Percentiles rank a stretch among this genome's conserved stretches.
These are phyloP conservation scores for Trametes punicea DNA, from an alignment of 768 basidiomycete genomes.

Conservation along the genomic window DNA sequence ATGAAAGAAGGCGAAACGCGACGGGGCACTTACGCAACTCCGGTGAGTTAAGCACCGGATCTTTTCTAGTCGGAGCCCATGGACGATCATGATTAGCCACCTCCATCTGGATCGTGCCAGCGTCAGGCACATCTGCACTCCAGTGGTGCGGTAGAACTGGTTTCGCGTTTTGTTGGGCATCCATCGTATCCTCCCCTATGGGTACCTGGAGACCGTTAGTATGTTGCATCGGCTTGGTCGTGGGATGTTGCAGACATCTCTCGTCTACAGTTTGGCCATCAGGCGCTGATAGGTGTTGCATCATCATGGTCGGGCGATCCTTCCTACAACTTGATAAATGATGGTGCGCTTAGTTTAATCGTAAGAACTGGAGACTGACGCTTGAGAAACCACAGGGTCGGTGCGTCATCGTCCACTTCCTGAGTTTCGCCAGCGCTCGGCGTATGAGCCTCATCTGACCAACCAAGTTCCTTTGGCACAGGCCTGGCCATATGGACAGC, in stretches of 20 bases:
- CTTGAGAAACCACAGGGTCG: too few species aligned
- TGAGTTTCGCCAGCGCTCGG: too few species aligned
- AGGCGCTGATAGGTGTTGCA: neutral
- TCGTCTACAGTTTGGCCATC: neutral
- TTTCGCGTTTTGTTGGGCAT: neutral
- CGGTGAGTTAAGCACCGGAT: slow-evolving; percentile 9
- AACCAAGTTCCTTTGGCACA: too few species aligned
- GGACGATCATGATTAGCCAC: slow-evolving; percentile 3
- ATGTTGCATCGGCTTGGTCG: neutral
- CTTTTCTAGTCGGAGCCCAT: neutral
- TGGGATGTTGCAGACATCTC: neutral
- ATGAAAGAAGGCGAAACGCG: neutral
- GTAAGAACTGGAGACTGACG: too few species aligned
- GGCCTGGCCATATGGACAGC: too few species aligned
- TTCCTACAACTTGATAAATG: too few species aligned
- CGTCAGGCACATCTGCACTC: neutral
- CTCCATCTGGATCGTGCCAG: neutral
- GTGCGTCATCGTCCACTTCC: too few species aligned
- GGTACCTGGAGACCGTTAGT: neutral
- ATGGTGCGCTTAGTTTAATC: too few species aligned
- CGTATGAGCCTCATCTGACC: too few species aligned
- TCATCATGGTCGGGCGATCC: too few species aligned
- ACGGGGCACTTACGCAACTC: neutral
- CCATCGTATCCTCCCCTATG: neutral
- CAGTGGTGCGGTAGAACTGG: neutral